Evolutionary conservation across 495 filamentous ascomycete genomes (phyloP).

Genomic region (Thermothielavioides terrestris): DNA sequence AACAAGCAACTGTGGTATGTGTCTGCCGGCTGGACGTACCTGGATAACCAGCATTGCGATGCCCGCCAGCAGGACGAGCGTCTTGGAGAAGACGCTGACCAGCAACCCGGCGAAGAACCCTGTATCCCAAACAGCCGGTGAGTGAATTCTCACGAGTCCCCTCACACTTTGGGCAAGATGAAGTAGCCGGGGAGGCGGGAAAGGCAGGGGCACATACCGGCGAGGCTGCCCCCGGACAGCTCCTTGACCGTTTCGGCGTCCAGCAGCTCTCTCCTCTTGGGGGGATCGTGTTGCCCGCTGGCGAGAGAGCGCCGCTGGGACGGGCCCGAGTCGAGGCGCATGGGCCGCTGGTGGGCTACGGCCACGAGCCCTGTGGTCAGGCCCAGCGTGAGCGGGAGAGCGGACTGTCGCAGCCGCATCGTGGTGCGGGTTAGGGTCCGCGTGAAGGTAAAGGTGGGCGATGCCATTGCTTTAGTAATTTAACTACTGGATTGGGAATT

Average conservation of each 20-base stretch:
- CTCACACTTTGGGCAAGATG: too few relatives aligned
- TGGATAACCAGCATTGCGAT: conserved; percentile 61
- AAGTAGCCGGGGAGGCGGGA: too few relatives aligned
- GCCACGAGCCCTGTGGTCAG: conserved; percentile 19
- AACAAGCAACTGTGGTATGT: too few relatives aligned
- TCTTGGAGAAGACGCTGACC: conserved; percentile 65
- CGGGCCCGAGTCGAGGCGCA: conserved; percentile 22
- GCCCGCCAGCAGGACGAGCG: conserved; percentile 63
- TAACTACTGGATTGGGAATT: background rate
- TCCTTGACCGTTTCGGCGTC: conserved; percentile 52
- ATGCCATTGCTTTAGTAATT: background rate
- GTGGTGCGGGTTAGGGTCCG: conserved; percentile 3
- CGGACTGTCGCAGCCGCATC: conserved; percentile 2
- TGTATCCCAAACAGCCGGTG: conserved; percentile 16
- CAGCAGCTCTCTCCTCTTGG: conserved; percentile 31
- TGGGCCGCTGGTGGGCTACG: conserved; percentile 18
- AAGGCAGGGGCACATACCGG: conserved; percentile 35
- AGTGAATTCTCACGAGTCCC: background rate
- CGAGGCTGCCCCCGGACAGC: conserved; percentile 59
- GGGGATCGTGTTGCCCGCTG: background rate
- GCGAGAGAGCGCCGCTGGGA: background rate
- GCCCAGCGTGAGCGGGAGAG: conserved; percentile 18
- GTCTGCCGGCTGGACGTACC: conserved; percentile 41
- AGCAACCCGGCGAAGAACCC: conserved; percentile 62
- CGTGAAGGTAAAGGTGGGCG: background rate